Evolutionary conservation across 169 alveolate genomes (phyloP).

Genomic region (Eimeria necatrix): DNA sequence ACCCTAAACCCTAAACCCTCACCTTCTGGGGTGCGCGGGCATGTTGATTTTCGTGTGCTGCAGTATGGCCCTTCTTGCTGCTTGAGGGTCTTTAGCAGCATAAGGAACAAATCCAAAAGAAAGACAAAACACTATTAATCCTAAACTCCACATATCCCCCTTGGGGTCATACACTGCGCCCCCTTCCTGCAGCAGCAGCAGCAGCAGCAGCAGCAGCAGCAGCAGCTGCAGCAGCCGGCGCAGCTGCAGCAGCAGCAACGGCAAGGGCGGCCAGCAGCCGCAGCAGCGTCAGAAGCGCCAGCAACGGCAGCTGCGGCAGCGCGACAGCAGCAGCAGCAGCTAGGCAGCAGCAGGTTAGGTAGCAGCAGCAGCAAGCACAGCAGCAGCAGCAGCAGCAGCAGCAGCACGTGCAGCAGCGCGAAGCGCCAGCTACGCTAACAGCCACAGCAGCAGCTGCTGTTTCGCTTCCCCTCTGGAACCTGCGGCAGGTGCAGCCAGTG

Average conservation of each 20-base stretch:
- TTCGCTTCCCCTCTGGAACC: no score
- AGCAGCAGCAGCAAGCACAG: not conserved
- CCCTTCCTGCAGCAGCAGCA: constrained; percentile 22
- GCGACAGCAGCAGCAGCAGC: not conserved
- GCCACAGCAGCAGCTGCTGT: no score
- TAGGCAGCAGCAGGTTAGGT: not conserved
- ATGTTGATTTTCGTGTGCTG: not conserved
- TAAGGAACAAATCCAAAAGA: constrained; percentile 86
- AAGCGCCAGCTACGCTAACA: no score
- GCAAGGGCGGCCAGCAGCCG: no score
- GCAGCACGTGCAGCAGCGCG: no score
- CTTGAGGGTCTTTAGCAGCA: constrained; percentile 80
- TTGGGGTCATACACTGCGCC: constrained; percentile 81
- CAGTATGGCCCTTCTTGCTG: constrained; percentile 75
- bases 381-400: no score
- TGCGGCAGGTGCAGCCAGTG: no score
- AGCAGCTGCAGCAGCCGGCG: not conserved
- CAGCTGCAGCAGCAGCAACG: not conserved
- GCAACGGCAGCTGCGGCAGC: not conserved
- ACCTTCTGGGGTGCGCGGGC: constrained; percentile 63
- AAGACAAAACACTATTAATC: constrained; percentile 87
- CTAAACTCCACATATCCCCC: constrained; percentile 91
- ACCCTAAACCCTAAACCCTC: not conserved
- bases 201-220: not conserved
- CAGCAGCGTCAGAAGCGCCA: no score